Percentiles rank a stretch among this genome's conserved stretches.
Evolutionary conservation across 2,329 filamentous ascomycete genomes (phyloP).

Genomic region (Aaosphaeria pasadenensis): DNA sequence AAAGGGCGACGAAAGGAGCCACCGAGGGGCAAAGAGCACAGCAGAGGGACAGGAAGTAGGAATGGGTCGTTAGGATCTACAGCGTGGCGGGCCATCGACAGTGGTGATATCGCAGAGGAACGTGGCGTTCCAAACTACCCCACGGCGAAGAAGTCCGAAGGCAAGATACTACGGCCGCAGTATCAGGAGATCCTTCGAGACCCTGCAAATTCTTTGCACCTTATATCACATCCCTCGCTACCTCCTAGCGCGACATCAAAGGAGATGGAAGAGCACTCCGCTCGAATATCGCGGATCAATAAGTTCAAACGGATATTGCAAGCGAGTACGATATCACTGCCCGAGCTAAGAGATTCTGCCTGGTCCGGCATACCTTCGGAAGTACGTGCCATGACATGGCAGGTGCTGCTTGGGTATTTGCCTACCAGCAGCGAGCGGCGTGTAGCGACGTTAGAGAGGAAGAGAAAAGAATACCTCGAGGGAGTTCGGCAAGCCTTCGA

Average conservation of each 20-base stretch:
- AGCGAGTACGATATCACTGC: slow-evolving; percentile 80
- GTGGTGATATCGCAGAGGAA: slow-evolving; percentile 91
- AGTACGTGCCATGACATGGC: slow-evolving; percentile 98
- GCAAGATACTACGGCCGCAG: slow-evolving; percentile 92
- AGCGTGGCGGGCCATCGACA: slow-evolving; percentile 65
- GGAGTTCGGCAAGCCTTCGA: slow-evolving; percentile 72
- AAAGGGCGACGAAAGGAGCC: slow-evolving; percentile 53
- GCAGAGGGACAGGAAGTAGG: slow-evolving; percentile 18
- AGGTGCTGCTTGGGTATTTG: slow-evolving; percentile 88
- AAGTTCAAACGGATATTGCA: slow-evolving; percentile 97
- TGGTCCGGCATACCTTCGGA: slow-evolving; percentile 96
- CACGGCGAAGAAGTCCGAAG: slow-evolving; percentile 82
- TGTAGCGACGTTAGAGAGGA: slow-evolving; percentile 84
- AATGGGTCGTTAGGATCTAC: slow-evolving; percentile 15
- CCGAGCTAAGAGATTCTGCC: slow-evolving; percentile 78
- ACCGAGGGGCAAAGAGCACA: slow-evolving; percentile 45
- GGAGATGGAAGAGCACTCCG: slow-evolving; percentile 80
- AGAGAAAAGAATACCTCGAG: slow-evolving; percentile 94
- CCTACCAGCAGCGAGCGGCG: slow-evolving; percentile 95
- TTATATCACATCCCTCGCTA: slow-evolving; percentile 82
- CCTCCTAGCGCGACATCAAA: slow-evolving; percentile 73
- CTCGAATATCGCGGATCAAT: slow-evolving; percentile 90
- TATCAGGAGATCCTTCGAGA: slow-evolving; percentile 89
- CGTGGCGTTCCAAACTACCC: slow-evolving; percentile 80
- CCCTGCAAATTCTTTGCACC: slow-evolving; percentile 89